Evolutionary conservation across 2,329 filamentous ascomycete species (phyloP).

Genomic region (Septoria linicola): DNA sequence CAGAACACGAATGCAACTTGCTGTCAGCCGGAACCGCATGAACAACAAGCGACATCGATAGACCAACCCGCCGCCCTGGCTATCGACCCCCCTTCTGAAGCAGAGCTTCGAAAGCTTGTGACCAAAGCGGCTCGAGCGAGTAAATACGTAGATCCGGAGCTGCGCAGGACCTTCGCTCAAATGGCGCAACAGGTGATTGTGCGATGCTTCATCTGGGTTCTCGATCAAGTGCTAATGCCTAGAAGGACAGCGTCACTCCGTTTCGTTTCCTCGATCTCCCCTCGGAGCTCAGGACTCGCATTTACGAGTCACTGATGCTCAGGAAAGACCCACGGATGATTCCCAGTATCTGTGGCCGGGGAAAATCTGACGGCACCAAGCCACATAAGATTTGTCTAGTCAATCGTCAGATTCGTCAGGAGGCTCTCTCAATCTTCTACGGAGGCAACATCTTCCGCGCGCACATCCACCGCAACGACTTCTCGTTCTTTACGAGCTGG

Average conservation of each 20-base stretch:
- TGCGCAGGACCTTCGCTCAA: neutral
- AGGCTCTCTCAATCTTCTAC: constrained; percentile 1
- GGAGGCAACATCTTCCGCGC: neutral
- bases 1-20: too few species aligned
- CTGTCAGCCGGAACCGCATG: too few species aligned
- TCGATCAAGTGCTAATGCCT: neutral
- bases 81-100: too few species aligned
- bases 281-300: constrained; percentile 1
- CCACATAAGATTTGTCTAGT: neutral
- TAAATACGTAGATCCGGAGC: neutral
- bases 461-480: constrained; percentile 5
- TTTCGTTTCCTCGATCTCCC: constrained; percentile 8
- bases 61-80: too few species aligned
- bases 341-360: neutral
- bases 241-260: neutral
- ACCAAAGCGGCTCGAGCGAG: neutral
- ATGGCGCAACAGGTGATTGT: neutral
- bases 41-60: too few species aligned
- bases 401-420: neutral
- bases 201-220: neutral
- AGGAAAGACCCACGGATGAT: neutral
- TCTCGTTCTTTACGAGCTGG: neutral
- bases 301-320: neutral
- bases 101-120: neutral
- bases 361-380: neutral